Conservation (phyloP, 495 filamentous ascomycete species). For the Filosporella fistucella region DNA sequence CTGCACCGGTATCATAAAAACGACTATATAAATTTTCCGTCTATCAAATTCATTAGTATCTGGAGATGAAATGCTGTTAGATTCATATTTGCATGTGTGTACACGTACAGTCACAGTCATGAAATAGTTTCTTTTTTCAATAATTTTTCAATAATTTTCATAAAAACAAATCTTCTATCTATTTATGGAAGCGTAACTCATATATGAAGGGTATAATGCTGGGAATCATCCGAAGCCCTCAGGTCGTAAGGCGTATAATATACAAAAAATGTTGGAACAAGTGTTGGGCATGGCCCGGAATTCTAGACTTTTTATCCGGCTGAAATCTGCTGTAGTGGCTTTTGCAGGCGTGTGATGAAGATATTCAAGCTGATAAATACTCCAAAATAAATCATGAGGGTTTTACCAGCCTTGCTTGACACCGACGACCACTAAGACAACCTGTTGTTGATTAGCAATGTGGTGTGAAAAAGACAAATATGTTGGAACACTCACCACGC, state of each 20-base stretch:
- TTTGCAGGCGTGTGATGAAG: background rate
- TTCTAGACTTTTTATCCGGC: no score
- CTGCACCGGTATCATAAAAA: no score
- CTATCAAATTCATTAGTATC: no score
- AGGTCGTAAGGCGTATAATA: slow-evolving; percentile 1
- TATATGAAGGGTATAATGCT: background rate
- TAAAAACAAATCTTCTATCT: no score
- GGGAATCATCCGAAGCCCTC: no score
- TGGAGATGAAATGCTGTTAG: no score
- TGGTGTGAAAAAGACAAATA: background rate
- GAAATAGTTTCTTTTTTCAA: no score
- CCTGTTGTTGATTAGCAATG: slow-evolving; percentile 5
- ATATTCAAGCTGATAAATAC: background rate
- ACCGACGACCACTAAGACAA: slow-evolving; percentile 22
- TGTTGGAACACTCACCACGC: slow-evolving; percentile 52
- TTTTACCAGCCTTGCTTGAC: slow-evolving; percentile 31
- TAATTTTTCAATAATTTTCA: no score
- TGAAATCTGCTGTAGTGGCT: background rate
- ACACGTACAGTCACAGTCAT: no score
- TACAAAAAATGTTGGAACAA: background rate
- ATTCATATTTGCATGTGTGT: no score
- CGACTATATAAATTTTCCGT: no score
- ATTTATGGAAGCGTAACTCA: background rate
- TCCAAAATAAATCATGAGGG: background rate
- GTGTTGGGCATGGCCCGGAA: background rate